phyloP scores from a whole-genome alignment of 2,329 filamentous ascomycete genomes.

The Bimuria novae-zelandiae region DNA sequence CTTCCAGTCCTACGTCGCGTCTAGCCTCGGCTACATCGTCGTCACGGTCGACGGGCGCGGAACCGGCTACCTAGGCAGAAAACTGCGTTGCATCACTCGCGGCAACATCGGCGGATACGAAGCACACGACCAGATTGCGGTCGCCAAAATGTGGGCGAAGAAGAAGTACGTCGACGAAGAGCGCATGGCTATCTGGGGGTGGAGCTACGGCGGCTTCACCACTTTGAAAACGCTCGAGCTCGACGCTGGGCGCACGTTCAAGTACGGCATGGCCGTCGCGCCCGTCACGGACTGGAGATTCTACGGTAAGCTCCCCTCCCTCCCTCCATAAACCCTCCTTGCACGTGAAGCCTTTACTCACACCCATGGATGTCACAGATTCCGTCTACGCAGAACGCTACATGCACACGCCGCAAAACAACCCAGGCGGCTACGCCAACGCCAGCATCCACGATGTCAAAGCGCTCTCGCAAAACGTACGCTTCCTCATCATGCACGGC shows the following conservation, averaged over 20 bases:
- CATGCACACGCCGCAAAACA: conserved; percentile 92
- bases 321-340: too few relatives aligned
- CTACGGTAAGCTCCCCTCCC: conserved; percentile 62
- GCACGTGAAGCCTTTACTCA: too few relatives aligned
- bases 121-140: conserved; percentile 86
- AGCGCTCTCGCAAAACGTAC: conserved; percentile 74
- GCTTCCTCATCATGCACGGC: conserved; percentile 95
- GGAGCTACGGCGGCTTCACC: conserved; percentile 96
- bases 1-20: conserved; percentile 88
- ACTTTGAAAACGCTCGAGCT: conserved; percentile 92
- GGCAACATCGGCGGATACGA: conserved; percentile 85
- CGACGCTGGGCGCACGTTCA: conserved; percentile 87
- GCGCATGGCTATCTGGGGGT: conserved; percentile 94
- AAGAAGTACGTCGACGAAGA: conserved; percentile 82
- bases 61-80: conserved; percentile 86
- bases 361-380: conserved; percentile 54
- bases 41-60: conserved; percentile 93
- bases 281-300: conserved; percentile 98
- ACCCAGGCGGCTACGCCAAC: conserved; percentile 74
- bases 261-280: conserved; percentile 96
- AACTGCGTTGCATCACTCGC: conserved; percentile 79
- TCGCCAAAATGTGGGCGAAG: conserved; percentile 79
- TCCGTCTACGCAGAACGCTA: conserved; percentile 94
- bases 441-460: conserved; percentile 75
- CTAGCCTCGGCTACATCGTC: conserved; percentile 85